Conservation (phyloP, 73 alveolate genomes). For the Strombidium stylifer region DNA sequence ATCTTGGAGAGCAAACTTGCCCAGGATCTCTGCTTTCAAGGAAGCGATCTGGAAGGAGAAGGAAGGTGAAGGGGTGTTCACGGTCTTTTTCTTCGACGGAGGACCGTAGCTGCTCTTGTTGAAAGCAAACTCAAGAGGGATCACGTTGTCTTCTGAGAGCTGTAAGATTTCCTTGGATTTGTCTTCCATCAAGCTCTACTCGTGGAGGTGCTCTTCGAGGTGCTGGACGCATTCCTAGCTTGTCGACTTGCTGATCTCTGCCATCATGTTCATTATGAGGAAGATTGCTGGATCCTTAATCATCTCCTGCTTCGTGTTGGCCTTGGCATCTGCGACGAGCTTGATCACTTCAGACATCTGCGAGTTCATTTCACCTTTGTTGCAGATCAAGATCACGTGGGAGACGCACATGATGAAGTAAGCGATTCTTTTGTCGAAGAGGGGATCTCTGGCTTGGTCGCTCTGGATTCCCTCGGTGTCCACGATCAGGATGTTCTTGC, state of each 20-base stretch:
- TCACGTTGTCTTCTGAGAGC: slow-evolving; percentile 7
- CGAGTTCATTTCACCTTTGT: slow-evolving; percentile 24
- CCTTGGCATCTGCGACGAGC: background rate
- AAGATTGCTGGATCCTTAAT: background rate
- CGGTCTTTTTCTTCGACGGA: too few relatives aligned
- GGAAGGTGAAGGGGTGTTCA: slow-evolving; percentile 1
- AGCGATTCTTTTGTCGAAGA: slow-evolving; percentile 58
- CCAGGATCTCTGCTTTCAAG: background rate
- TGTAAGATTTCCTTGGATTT: background rate
- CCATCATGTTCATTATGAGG: slow-evolving; percentile 24
- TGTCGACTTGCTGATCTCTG: slow-evolving; percentile 9
- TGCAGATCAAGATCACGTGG: slow-evolving; percentile 30
- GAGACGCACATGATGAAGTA: slow-evolving; percentile 11
- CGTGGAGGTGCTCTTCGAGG: background rate
- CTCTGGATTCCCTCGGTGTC: slow-evolving; percentile 71
- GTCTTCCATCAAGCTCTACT: background rate
- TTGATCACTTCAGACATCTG: slow-evolving; percentile 22
- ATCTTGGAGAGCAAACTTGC: background rate
- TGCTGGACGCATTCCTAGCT: background rate
- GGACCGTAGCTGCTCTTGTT: background rate
- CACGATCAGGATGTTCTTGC: slow-evolving; percentile 43
- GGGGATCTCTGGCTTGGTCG: slow-evolving; percentile 48
- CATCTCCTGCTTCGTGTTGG: background rate
- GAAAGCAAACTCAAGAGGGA: slow-evolving; percentile 1
- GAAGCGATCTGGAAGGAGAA: background rate